These are phyloP conservation scores for Nakataea oryzae DNA, from an alignment of 2,329 filamentous ascomycete species.

Conservation along the genomic window DNA sequence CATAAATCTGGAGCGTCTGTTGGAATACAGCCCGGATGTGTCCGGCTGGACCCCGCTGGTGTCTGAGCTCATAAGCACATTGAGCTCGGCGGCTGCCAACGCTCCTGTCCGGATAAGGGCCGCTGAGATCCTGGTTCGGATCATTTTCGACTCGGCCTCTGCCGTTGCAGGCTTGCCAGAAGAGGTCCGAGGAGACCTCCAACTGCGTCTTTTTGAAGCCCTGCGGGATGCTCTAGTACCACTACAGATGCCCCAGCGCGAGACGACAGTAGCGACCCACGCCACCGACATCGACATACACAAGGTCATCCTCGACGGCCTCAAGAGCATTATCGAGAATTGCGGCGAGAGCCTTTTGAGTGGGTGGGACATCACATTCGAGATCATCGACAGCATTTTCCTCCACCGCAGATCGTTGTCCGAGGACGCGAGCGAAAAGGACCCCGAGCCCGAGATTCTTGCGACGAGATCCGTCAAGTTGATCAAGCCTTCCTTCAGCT, in stretches of 20 bases:
- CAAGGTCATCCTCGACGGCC: slow-evolving; percentile 64
- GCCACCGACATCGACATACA: slow-evolving; percentile 70
- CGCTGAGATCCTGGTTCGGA: slow-evolving; percentile 51
- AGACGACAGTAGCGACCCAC: slow-evolving; percentile 44
- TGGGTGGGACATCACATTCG: slow-evolving; percentile 80
- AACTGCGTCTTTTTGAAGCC: slow-evolving; percentile 60
- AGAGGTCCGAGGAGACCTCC: slow-evolving; percentile 47
- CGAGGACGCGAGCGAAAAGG: slow-evolving; percentile 18
- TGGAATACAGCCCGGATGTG: slow-evolving; percentile 51
- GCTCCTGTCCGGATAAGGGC: slow-evolving; percentile 47
- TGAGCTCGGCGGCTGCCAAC: slow-evolving; percentile 35
- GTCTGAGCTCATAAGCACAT: slow-evolving; percentile 37
- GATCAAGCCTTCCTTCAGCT: slow-evolving; percentile 78
- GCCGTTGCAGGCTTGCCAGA: slow-evolving; percentile 41
- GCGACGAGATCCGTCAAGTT: slow-evolving; percentile 59
- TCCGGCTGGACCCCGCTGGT: slow-evolving; percentile 69
- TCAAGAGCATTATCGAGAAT: slow-evolving; percentile 76
- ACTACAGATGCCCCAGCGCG: slow-evolving; percentile 47
- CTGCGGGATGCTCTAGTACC: slow-evolving; percentile 50
- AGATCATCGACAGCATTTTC: slow-evolving; percentile 78
- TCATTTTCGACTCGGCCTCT: slow-evolving; percentile 47
- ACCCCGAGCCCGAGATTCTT: slow-evolving; percentile 17
- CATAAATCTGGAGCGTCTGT: slow-evolving; percentile 66
- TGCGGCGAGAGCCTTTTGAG: slow-evolving; percentile 74
- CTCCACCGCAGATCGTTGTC: slow-evolving; percentile 18